A percentile compares a stretch with the other conserved stretches of the same genome.
Evolutionary conservation across 2,329 filamentous ascomycete genomes (phyloP).

Genomic region (Colletotrichum sp.): DNA sequence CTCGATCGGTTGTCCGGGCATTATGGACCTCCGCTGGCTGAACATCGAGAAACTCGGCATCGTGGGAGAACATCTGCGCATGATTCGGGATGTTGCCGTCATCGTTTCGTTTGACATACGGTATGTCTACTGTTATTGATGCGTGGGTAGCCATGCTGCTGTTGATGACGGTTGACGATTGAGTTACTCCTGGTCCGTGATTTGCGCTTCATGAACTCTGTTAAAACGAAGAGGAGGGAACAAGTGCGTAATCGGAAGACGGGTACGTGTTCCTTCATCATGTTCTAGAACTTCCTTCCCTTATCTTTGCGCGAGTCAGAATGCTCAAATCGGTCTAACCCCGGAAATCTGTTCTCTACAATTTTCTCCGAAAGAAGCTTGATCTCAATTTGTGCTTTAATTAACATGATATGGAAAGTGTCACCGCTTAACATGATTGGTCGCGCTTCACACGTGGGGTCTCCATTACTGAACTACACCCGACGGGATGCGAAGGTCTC

Average conservation of each 20-base stretch:
- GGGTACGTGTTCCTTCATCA: background rate
- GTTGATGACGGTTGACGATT: background rate
- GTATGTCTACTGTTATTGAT: background rate
- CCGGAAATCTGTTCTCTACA: background rate
- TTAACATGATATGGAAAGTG: background rate
- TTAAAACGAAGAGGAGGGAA: background rate
- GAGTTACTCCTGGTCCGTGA: background rate
- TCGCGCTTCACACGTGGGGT: background rate
- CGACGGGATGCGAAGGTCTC: background rate
- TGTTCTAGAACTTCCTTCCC: background rate
- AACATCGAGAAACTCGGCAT: background rate
- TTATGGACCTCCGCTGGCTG: background rate
- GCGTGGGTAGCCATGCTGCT: background rate
- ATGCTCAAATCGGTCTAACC: background rate
- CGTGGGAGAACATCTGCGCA: conserved; percentile 2
- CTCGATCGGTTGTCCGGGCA: background rate
- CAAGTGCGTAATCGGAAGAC: background rate
- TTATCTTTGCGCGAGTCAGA: background rate
- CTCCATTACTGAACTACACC: background rate
- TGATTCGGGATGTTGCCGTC: background rate
- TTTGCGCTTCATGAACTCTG: background rate
- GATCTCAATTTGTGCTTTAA: background rate
- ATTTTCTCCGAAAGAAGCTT: background rate
- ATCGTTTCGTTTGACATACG: background rate
- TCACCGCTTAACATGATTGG: background rate